Conservation (phyloP, 345 rosid genomes). For the Diplotaxis tenuifolia region DNA sequence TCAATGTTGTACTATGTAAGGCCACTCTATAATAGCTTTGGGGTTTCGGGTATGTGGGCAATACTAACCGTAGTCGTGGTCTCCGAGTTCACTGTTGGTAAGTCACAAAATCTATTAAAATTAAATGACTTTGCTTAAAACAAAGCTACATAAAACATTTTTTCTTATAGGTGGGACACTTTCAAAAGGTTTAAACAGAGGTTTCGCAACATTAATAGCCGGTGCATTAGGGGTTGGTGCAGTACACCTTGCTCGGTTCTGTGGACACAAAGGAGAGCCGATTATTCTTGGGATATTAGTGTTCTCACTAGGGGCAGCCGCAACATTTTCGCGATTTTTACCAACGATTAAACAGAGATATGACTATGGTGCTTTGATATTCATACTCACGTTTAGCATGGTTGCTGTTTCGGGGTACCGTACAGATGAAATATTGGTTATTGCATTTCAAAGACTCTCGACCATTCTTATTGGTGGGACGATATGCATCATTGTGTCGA, state of each 20-base stretch:
- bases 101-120: conserved; percentile 47
- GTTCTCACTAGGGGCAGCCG: conserved; percentile 58
- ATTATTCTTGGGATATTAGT: conserved; percentile 64
- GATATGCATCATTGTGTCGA: conserved; percentile 45
- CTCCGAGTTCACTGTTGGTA: conserved; percentile 83
- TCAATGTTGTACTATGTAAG: conserved; percentile 62
- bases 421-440: conserved; percentile 46
- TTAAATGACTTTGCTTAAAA: background rate
- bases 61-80: conserved; percentile 77
- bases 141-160: background rate
- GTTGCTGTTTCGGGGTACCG: conserved; percentile 69
- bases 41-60: conserved; percentile 88
- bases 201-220: conserved; percentile 61
- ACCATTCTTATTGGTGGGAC: conserved; percentile 69
- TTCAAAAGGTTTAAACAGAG: conserved; percentile 63
- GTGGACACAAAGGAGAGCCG: conserved; percentile 62
- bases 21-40: conserved; percentile 68
- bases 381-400: conserved; percentile 74
- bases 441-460: conserved; percentile 54
- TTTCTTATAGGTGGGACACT: conserved; percentile 63
- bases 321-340: conserved; percentile 68
- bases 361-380: conserved; percentile 79
- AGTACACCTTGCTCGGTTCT: conserved; percentile 54
- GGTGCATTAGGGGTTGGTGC: conserved; percentile 67
- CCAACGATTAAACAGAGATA: conserved; percentile 77